These are phyloP conservation scores for Candida koratica DNA, from an alignment of 805 yeast genomes.

Conservation along the genomic window DNA sequence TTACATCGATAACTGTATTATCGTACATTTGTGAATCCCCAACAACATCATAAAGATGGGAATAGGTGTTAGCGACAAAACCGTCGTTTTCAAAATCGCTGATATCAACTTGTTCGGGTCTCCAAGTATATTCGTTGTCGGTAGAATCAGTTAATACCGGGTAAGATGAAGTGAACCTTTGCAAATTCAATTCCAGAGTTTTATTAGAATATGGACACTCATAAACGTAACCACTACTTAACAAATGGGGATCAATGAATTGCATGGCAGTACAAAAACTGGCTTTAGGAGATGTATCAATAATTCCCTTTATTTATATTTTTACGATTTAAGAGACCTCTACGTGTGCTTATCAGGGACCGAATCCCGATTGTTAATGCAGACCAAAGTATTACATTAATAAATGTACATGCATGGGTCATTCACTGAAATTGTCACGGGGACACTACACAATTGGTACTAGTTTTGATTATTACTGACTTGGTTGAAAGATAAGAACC, in stretches of 20 bases:
- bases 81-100: conserved; percentile 3
- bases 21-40: not conserved
- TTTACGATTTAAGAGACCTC: too few species aligned
- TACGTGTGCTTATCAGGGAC: not conserved
- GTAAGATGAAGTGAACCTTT: not conserved
- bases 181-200: not conserved
- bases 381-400: not conserved
- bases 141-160: not conserved
- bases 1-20: not conserved
- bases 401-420: too few species aligned
- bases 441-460: too few species aligned
- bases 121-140: conserved; percentile 4
- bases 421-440: too few species aligned
- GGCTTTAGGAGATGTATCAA: too few species aligned
- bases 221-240: not conserved
- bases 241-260: conserved; percentile 7
- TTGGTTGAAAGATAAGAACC: too few species aligned
- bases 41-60: not conserved
- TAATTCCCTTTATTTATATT: not conserved
- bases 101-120: not conserved
- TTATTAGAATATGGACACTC: not conserved
- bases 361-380: conserved; percentile 1
- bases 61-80: not conserved
- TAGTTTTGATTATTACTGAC: too few species aligned
- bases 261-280: not conserved